Conservation (phyloP, 192 early-diverging fungal genomes). For the Coemansia sp. region DNA sequence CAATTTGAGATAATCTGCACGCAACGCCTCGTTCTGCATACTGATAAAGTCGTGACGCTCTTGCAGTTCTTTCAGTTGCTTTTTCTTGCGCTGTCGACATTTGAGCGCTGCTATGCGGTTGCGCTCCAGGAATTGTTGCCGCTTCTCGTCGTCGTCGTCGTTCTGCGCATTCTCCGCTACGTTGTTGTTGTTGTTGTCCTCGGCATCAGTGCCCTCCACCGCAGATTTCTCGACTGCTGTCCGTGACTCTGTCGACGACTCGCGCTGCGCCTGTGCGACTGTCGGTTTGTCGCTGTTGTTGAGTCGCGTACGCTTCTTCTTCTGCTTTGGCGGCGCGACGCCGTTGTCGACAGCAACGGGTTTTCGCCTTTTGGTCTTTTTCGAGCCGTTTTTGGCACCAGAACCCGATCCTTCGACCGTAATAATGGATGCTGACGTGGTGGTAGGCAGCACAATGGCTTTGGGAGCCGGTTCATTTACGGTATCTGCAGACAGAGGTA, state of each 20-base stretch:
- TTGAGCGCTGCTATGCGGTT: constrained; percentile 88
- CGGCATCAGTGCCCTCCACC: background rate
- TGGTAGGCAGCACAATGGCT: no score
- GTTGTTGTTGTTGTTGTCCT: background rate
- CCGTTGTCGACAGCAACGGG: background rate
- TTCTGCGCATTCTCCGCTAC: background rate
- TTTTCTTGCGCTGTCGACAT: constrained; percentile 92
- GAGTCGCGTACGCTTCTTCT: constrained; percentile 18
- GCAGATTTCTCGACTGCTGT: background rate
- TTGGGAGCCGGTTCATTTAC: background rate
- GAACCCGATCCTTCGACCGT: background rate
- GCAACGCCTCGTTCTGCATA: constrained; percentile 43
- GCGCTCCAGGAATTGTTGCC: constrained; percentile 82
- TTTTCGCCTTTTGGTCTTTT: background rate
- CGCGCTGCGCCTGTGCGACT: background rate
- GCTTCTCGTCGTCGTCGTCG: constrained; percentile 64
- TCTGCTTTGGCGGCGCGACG: constrained; percentile 7
- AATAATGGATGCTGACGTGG: background rate
- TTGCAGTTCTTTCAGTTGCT: constrained; percentile 82
- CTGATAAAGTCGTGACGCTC: constrained; percentile 44
- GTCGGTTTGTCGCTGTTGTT: constrained; percentile 1
- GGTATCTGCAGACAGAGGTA: background rate
- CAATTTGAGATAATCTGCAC: constrained; percentile 44
- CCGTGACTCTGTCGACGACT: background rate
- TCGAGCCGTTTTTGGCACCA: background rate